Base-by-base conservation (phyloP, 495 filamentous ascomycete genomes). In the Penicillium macrosclerotiorum region DNA sequence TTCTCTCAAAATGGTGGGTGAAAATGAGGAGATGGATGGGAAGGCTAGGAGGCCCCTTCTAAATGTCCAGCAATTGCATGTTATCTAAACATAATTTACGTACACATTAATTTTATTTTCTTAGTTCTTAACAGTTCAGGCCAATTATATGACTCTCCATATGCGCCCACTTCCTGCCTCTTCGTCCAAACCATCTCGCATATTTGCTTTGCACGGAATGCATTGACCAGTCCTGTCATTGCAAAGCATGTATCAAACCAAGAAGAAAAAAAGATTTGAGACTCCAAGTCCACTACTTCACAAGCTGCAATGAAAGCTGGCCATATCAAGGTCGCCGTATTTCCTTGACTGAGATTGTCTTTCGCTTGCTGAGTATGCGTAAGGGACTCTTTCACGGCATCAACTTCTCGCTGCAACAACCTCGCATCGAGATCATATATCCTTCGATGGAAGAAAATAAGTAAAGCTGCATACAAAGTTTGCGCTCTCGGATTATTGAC, bases 271-370 rank as follows among this genome's bases (percentile, higher is more conserved):
- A 50, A 52, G 0, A 2, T 8, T 26, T 61, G 48, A 5, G 49
- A 33, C 7, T 55, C 45, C 0, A 35, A 13, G 4, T 36, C 16
- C 1, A 55, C 42, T 2, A 51, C 50, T 19, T 61, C 54, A 33
- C 54, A 61, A 2, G 54, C 58, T 8, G 58, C 42, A 20, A 61
- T 54, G n/a, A 61, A 61, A 1, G 48, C 48, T 0, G 51, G 58
- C 54, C 58, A 61, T 12, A 58, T 58, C 3, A 58, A 39, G 4
- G 48, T 48, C 5, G 48, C 54, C 14, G 35, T 58, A 19, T 38
- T 52, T 11, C 39, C 37, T 16, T 33, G n/a, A 3, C 29, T 16
- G 3, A 18, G 34, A 3, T 20, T n/a, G 3, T 2, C 18, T 30
- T 39, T 49, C 11, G 47, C 44, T 34, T 42, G 36, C 37, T 54